Conservation (phyloP, 257 asterid species). For the Thymus quinquecostatus region DNA sequence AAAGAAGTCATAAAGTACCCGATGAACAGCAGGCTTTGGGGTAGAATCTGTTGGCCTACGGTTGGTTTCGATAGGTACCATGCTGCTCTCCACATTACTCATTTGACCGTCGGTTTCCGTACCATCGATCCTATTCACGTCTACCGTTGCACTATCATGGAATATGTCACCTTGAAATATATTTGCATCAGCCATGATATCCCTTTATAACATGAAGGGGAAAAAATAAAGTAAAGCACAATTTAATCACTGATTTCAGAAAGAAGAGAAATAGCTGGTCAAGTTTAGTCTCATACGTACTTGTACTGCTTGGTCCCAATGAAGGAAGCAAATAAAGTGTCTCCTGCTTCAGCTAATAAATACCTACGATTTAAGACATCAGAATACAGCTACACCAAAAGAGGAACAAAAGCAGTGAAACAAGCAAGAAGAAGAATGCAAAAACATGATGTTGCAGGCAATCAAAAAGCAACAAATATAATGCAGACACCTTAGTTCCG, state of each 20-base stretch:
- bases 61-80: constrained; percentile 48
- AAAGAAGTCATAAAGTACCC: constrained; percentile 53
- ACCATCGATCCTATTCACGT: constrained; percentile 47
- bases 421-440: background rate
- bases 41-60: constrained; percentile 55
- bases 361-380: constrained; percentile 54
- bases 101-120: constrained; percentile 43
- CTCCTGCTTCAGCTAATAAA: constrained; percentile 95
- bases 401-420: background rate
- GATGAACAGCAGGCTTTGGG: constrained; percentile 92
- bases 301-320: constrained; percentile 96
- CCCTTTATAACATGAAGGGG: constrained; percentile 80
- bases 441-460: background rate
- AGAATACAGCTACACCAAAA: constrained; percentile 12
- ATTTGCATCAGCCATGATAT: constrained; percentile 99
- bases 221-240: constrained; percentile 57
- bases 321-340: constrained; percentile 95
- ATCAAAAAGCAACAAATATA: background rate
- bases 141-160: constrained; percentile 68
- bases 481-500: background rate
- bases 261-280: constrained; percentile 35
- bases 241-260: constrained; percentile 42
- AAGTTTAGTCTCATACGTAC: constrained; percentile 48
- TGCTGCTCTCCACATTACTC: constrained; percentile 49
- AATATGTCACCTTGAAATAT: constrained; percentile 99